These are phyloP conservation scores for Simplicillium sp. DNA, from an alignment of 2,329 filamentous ascomycete genomes.

Conservation along the genomic window DNA sequence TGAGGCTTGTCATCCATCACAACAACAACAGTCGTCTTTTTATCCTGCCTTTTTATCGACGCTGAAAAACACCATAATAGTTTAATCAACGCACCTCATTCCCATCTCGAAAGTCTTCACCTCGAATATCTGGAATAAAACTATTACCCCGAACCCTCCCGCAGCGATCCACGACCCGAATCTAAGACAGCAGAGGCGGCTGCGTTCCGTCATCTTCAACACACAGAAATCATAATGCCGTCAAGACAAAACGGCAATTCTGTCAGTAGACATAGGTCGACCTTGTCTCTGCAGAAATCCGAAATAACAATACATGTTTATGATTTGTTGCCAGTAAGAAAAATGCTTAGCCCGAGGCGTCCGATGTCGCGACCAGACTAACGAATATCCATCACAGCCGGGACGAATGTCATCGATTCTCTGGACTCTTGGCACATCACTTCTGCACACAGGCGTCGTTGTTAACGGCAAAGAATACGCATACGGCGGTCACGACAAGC, in stretches of 20 bases:
- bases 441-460: conserved; percentile 76
- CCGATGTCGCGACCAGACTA: background rate
- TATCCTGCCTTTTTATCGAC: too few relatives aligned
- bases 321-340: conserved; percentile 59
- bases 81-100: too few relatives aligned
- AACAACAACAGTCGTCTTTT: too few relatives aligned
- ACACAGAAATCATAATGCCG: background rate
- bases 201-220: too few relatives aligned
- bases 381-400: conserved; percentile 35
- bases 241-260: background rate
- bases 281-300: conserved; percentile 60
- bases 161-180: too few relatives aligned
- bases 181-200: too few relatives aligned
- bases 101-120: too few relatives aligned
- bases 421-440: conserved; percentile 67
- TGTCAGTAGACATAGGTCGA: conserved; percentile 46
- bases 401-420: conserved; percentile 66
- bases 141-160: too few relatives aligned
- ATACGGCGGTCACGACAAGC: conserved; percentile 70
- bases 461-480: conserved; percentile 76
- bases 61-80: too few relatives aligned
- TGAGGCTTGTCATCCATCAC: too few relatives aligned
- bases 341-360: background rate
- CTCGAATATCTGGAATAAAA: too few relatives aligned
- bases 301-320: conserved; percentile 72